A percentile compares a stretch with the other conserved stretches of the same genome.
phyloP scores from a whole-genome alignment of 2,329 filamentous ascomycete species.

The Microdochium nivale region DNA sequence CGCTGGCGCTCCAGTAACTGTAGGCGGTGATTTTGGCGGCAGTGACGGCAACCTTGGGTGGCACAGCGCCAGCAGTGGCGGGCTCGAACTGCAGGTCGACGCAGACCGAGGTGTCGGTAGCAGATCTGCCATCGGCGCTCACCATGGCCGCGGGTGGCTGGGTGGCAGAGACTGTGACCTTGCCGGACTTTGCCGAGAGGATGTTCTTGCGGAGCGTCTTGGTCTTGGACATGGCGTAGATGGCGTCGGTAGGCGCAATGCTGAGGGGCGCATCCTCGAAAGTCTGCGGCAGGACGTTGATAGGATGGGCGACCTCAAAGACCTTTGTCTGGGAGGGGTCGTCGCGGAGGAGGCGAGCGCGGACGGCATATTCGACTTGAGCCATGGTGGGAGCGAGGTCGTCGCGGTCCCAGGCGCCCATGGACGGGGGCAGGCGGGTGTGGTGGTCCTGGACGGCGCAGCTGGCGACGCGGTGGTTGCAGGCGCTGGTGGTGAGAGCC shows the following conservation, averaged over 20 bases:
- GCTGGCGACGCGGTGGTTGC: conserved; percentile 37
- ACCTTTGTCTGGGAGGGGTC: conserved; percentile 20
- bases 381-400: conserved; percentile 48
- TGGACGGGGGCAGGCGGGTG: conserved; percentile 41
- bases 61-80: conserved; percentile 27
- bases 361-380: conserved; percentile 42
- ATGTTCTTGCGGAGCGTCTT: conserved; percentile 46
- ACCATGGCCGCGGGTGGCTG: conserved; percentile 42
- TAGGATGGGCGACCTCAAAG: conserved; percentile 31
- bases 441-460: conserved; percentile 42
- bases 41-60: conserved; percentile 39
- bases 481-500: conserved; percentile 47
- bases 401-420: conserved; percentile 43
- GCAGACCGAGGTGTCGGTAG: conserved; percentile 31
- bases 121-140: conserved; percentile 35
- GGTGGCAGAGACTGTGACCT: conserved; percentile 32
- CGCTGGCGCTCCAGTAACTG: conserved; percentile 41
- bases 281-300: conserved; percentile 44
- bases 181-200: conserved; percentile 41
- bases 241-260: conserved; percentile 35
- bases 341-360: conserved; percentile 32
- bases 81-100: conserved; percentile 41
- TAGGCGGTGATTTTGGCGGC: conserved; percentile 41
- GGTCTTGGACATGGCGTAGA: conserved; percentile 40
- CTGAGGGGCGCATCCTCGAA: conserved; percentile 42